Base-by-base conservation (phyloP, 1,284 basidiomycete species). In the Naganishia albida region DNA sequence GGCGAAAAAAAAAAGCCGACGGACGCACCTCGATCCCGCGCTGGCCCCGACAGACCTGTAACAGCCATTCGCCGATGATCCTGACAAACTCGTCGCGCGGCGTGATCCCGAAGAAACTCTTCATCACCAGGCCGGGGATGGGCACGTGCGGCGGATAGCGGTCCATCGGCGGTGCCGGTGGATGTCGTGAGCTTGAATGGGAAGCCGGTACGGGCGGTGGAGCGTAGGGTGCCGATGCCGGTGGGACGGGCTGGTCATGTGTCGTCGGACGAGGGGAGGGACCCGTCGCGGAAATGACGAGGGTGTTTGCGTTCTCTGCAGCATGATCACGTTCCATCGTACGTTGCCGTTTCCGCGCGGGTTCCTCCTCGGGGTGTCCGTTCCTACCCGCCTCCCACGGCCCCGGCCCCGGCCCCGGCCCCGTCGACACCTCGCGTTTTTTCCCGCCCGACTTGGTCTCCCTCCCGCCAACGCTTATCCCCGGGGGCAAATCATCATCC, bases 61-160 rank as follows among this genome's bases (percentile, higher is more conserved):
- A 78, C 46, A 98, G 82, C 80, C 93, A 99, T 77, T 97, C 91
- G 26, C 91, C 93, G 52, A 99, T 84, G 72, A 91, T 88, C 73
- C 85, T 85, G 67, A 93, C 92, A 75, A 98, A 94, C 75, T 97
- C 94, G 79, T 98, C 94, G 44, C 93, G 81, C 2, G 95, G 93
- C 73, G 94, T 91, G 55, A 94, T 87, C 64, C 91, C 91, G 50
- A 98, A 88, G 71, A 97, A 62, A 10, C 48, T 53, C 15, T 60
- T 25, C 67, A 68, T 68, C 3, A 62, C 48, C 16, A 68, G 23
- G 10, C 67, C 57, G 10, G 67, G 67, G 7, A 43, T 39, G 4
- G 67, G 67, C 15, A 62, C 55, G 44, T 67, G 55, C 18, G 52
- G 62, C 15, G 57, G 46, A 26, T 49, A 34, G 0, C 46, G 46